A percentile compares a stretch with the other conserved stretches of the same genome.
Conservation (phyloP, 1,284 basidiomycete species). For the Puccinia hordei region DNA sequence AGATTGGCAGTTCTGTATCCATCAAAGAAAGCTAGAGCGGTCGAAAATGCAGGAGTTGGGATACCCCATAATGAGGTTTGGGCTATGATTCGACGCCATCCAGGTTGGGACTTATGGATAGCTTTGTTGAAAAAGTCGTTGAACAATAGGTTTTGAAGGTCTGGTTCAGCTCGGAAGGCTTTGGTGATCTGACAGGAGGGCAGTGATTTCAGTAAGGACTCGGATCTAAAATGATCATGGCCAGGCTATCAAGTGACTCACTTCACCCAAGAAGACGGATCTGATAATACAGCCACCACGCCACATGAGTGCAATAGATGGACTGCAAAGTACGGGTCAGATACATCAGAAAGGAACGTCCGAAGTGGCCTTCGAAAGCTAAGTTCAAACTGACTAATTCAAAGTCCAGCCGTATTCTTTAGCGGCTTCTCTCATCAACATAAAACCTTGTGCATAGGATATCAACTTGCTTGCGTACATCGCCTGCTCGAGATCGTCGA, state of each 20-base stretch:
- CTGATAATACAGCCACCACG: constrained; percentile 98
- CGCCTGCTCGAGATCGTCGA: constrained; percentile 97
- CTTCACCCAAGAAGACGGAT: constrained; percentile 54
- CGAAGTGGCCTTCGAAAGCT: constrained; percentile 53
- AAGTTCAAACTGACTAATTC: constrained; percentile 57
- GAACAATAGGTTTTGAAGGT: constrained; percentile 91
- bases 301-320: constrained; percentile 99
- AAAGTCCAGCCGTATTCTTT: constrained; percentile 74
- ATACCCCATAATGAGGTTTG: constrained; percentile 98
- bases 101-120: constrained; percentile 90
- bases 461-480: constrained; percentile 96
- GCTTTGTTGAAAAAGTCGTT: constrained; percentile 97
- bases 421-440: constrained; percentile 98
- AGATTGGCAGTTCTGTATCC: constrained; percentile 85
- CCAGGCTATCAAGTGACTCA: constrained; percentile 7
- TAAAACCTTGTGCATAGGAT: constrained; percentile 92
- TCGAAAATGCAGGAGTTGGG: constrained; percentile 92
- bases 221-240: background rate
- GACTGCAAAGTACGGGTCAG: constrained; percentile 56
- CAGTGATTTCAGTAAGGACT: background rate
- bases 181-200: constrained; percentile 67
- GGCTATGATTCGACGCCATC: constrained; percentile 96
- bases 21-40: constrained; percentile 97
- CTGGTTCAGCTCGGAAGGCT: constrained; percentile 82
- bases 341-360: constrained; percentile 58